Base-by-base conservation (phyloP, 2,329 filamentous ascomycete genomes). In the Emergomyces pasteurianus region DNA sequence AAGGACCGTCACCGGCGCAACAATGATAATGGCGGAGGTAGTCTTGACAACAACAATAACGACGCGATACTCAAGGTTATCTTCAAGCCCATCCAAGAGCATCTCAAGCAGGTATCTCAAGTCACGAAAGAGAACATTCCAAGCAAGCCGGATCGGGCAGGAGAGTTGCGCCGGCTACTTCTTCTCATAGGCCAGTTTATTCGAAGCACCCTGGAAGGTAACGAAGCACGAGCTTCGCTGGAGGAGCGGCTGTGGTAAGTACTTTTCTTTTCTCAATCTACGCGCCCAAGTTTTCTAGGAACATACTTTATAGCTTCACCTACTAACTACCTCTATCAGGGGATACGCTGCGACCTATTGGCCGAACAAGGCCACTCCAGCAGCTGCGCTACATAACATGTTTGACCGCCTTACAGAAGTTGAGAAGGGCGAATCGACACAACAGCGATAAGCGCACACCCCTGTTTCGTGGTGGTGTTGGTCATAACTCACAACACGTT, bases 181-280 rank as follows among this genome's bases (percentile, higher is more conserved):
- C 71, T 72, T 56, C 73, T 73, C 54, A 76, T 80, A 63, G 78
- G 78, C 38, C 73, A 75, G 40, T 79, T 79, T 61, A 79, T 80
- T 61, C 70, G 68, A 46, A 68, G 67, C 60, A 74, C 74, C 21
- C 60, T 78, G 50, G 65, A 71, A 58, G 71, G 74, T 36, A 71
- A 76, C 60, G 65, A 72, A 58, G 68, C 73, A n/a, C 68, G 70
- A 62, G 70, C 72, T 43, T 73, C 73, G 18, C 69, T 78, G 34
- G 76, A 78, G 67, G 70, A 69, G 59, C 74, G 76, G 58, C 69
- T 79, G 59, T 79, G 77, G 77, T 78, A 73, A 66, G 73, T 72
- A 40, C 34, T 55, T 28, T 47, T 59, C n/a, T 62, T 26, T 47
- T 18, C n/a, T 23, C 18, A 57, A 21, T 46, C 9, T 12, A 10